Percentiles rank a stretch among this genome's conserved stretches.
Evolutionary conservation across 164 flowering plant species (phyloP).

Genomic region (Vitis riparia): DNA sequence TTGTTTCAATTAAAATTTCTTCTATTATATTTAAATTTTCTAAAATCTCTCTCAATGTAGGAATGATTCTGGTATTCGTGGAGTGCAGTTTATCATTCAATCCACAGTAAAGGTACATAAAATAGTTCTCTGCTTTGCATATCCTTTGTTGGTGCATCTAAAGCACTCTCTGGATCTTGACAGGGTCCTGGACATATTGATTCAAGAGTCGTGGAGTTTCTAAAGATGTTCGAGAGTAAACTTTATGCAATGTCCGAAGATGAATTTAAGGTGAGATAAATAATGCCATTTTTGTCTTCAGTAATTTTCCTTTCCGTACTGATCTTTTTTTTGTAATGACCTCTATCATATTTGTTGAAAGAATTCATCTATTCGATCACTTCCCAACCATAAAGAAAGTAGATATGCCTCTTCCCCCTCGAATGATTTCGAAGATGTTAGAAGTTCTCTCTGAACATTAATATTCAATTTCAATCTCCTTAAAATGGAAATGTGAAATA

Average conservation of each 20-base stretch:
- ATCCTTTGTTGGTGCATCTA: neutral
- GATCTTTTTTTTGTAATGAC: too few species aligned
- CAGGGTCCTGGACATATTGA: slow-evolving; percentile 85
- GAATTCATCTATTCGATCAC: neutral
- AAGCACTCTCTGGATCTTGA: slow-evolving; percentile 10
- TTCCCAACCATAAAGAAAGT: neutral
- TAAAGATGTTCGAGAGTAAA: slow-evolving; percentile 70
- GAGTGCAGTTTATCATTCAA: slow-evolving; percentile 80
- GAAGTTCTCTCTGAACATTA: too few species aligned
- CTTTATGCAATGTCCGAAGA: slow-evolving; percentile 72
- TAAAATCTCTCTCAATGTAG: slow-evolving; percentile 31
- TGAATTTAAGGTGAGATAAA: slow-evolving; percentile 68
- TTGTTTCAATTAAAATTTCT: neutral
- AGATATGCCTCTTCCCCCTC: neutral
- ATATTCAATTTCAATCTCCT: too few species aligned
- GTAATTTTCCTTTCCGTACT: neutral
- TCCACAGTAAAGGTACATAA: slow-evolving; percentile 75
- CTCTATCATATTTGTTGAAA: neutral
- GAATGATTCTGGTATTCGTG: slow-evolving; percentile 78
- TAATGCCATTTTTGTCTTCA: slow-evolving; percentile 4
- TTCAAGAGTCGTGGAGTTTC: slow-evolving; percentile 74
- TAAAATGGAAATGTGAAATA: too few species aligned
- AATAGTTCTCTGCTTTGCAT: neutral
- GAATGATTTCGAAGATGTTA: too few species aligned
- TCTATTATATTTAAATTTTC: neutral